Evolutionary conservation across 2,329 filamentous ascomycete species (phyloP), one percentile per base, ranked within the genome.

Genomic region (Fusarium staphyleae): DNA sequence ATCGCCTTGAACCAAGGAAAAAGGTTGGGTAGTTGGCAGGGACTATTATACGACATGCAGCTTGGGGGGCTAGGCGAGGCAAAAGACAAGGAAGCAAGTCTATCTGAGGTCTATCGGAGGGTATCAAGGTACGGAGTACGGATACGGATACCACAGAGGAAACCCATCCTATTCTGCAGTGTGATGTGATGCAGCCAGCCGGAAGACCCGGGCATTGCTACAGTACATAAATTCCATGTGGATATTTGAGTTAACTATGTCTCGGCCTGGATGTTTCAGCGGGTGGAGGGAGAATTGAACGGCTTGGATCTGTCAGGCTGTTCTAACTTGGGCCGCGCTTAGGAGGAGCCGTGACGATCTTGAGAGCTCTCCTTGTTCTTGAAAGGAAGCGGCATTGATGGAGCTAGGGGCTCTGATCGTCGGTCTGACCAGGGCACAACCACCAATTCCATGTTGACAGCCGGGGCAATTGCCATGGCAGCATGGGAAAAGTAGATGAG

Each of bases 181-280:
- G 14, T 48, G 48, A n/a, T 46, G 48, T 29, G 16, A 36, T 26
- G 37, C 30, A 44, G 11, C 36, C 16, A 48, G 26, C 42, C 57
- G 49, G 58, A 51, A 60, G 41, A 45, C 40, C 42, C 57, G 52
- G 57, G 33, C 28, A 24, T 39, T 35, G 30, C 18, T 54, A 39
- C n/a, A n/a, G n/a, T n/a, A n/a, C n/a, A n/a, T n/a, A n/a, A n/a
- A 43, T 29, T 42, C 30, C 33, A 44, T 48, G 43, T 19, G 18
- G 29, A 19, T 19, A 59, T 59, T 61, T 59, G 42, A 62, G 58
- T 62, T 61, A 32, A 46, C 50, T 42, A 30, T 51, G 45, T 39
- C 45, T 52, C 22, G 13, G 26, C n/a, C 36, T 32, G 18, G 19
- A 34, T 19, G 34, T 44, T 53, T 53, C 47, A 57, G 43, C 13